A percentile compares a stretch with the other conserved stretches of the same genome.
Evolutionary conservation across 768 basidiomycete species (phyloP).

Genomic region (Pleurotus citrinopileatus): DNA sequence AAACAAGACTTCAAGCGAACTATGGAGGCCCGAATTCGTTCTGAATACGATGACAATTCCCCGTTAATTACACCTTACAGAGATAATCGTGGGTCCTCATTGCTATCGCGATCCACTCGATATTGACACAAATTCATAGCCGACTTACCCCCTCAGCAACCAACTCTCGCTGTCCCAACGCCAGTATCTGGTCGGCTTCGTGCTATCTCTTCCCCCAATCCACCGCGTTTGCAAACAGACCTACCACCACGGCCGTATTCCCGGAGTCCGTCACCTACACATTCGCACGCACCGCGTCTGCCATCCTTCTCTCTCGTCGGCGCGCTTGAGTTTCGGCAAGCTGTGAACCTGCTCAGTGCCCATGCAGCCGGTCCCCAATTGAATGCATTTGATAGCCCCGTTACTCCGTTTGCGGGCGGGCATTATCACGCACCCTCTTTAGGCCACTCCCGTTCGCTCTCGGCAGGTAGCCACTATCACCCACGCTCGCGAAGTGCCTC

Average conservation of each 20-base stretch:
- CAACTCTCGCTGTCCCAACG: constrained; percentile 22
- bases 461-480: constrained; percentile 71
- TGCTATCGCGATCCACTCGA: neutral
- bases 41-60: constrained; percentile 51
- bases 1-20: constrained; percentile 45
- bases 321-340: constrained; percentile 93
- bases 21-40: constrained; percentile 50
- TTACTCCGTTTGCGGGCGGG: constrained; percentile 72
- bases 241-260: constrained; percentile 40
- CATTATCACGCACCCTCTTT: constrained; percentile 53
- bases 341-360: constrained; percentile 75
- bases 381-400: constrained; percentile 60
- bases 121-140: constrained; percentile 15
- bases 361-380: constrained; percentile 63
- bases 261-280: constrained; percentile 50
- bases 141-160: constrained; percentile 10
- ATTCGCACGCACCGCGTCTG: constrained; percentile 30
- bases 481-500: constrained; percentile 19
- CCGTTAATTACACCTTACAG: constrained; percentile 45
- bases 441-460: constrained; percentile 2
- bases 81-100: constrained; percentile 53
- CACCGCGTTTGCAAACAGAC: constrained; percentile 32
- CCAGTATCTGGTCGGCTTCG: constrained; percentile 36
- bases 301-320: constrained; percentile 91
- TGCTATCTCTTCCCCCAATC: constrained; percentile 33